Evolutionary conservation across 2,329 filamentous ascomycete species (phyloP).

Genomic region (Penicillium occitanis): DNA sequence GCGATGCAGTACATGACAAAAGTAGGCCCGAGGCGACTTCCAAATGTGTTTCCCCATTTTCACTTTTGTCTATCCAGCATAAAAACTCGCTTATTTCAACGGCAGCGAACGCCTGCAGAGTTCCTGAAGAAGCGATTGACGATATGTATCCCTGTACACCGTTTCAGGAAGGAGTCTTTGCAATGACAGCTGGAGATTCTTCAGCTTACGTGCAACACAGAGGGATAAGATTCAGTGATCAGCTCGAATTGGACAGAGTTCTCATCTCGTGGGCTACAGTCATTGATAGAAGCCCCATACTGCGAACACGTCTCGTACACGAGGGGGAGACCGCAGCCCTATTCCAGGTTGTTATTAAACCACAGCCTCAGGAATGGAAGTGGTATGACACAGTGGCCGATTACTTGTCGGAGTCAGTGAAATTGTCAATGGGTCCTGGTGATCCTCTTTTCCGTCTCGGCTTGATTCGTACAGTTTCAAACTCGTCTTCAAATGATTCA

Average conservation of each 20-base stretch:
- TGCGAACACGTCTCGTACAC: slow-evolving; percentile 11
- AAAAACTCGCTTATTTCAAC: not conserved
- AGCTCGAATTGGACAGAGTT: slow-evolving; percentile 29
- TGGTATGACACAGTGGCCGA: not conserved
- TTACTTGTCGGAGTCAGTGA: not conserved
- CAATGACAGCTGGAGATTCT: slow-evolving; percentile 26
- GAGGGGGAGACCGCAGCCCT: not conserved
- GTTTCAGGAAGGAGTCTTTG: slow-evolving; percentile 41
- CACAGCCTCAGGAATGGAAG: not conserved
- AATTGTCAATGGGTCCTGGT: not conserved
- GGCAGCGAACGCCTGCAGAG: not conserved
- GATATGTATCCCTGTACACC: slow-evolving; percentile 41
- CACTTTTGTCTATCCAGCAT: not conserved
- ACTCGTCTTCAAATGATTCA: not conserved
- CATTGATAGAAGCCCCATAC: not conserved
- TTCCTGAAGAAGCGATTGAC: slow-evolving; percentile 24
- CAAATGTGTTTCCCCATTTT: not conserved
- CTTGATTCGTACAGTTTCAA: not conserved
- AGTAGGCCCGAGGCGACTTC: not conserved
- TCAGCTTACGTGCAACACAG: not conserved
- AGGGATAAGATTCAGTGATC: slow-evolving; percentile 26
- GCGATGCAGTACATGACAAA: not conserved
- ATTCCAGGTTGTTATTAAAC: not conserved
- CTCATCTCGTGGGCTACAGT: slow-evolving; percentile 24
- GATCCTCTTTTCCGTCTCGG: not conserved